A percentile compares a stretch with the other conserved stretches of the same genome.
Conservation (phyloP, 1,139 yeast genomes). For the Hanseniaspora uvarum region DNA sequence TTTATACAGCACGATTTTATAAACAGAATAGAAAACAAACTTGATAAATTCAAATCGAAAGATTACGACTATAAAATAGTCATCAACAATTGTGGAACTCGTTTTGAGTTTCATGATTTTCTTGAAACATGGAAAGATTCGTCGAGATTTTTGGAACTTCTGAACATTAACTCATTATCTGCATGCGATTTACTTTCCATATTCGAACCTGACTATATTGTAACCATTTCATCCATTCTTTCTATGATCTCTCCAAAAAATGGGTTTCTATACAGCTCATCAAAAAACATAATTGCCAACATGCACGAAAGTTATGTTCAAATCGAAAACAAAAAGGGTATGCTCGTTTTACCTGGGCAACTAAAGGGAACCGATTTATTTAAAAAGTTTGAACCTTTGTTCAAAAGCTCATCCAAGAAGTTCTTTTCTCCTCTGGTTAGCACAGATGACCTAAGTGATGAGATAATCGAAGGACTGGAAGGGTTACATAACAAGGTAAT, state of each 20-base stretch:
- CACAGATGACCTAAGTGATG: conserved; percentile 36
- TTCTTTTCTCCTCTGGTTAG: conserved; percentile 58
- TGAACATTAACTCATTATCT: conserved; percentile 49
- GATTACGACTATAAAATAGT: conserved; percentile 41
- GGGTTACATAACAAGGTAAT: conserved; percentile 46
- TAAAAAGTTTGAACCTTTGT: conserved; percentile 46
- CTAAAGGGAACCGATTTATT: conserved; percentile 49
- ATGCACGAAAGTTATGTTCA: conserved; percentile 46
- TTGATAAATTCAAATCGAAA: conserved; percentile 32
- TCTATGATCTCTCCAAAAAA: conserved; percentile 64
- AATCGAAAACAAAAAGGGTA: conserved; percentile 22
- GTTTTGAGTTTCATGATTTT: conserved; percentile 25
- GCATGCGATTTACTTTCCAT: conserved; percentile 43
- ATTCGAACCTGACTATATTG: conserved; percentile 40
- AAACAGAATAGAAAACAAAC: conserved; percentile 25
- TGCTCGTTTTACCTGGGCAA: conserved; percentile 60
- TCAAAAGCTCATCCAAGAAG: conserved; percentile 25
- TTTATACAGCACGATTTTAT: conserved; percentile 11
- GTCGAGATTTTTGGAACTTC: conserved; percentile 32
- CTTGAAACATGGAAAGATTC: background rate
- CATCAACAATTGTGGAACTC: conserved; percentile 67
- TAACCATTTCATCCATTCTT: conserved; percentile 57
- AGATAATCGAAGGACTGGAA: conserved; percentile 37
- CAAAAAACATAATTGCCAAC: conserved; percentile 54
- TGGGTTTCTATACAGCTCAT: conserved; percentile 53